A percentile compares a stretch with the other conserved stretches of the same genome.
These are phyloP conservation scores for Phytophthora nicotianae DNA, from an alignment of 352 stramenopile species.

Conservation along the genomic window DNA sequence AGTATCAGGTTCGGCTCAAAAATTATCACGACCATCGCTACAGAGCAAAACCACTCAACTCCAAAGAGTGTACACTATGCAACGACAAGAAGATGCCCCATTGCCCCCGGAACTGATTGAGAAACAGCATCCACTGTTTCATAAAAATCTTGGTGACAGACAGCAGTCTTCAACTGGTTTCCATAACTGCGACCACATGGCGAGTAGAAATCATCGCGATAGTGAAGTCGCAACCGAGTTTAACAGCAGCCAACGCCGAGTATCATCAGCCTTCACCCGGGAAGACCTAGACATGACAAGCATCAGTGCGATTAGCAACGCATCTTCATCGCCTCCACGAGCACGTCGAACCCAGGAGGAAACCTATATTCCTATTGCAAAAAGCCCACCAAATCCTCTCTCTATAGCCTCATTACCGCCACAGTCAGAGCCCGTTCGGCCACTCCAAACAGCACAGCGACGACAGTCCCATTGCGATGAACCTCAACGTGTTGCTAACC, in stretches of 20 bases:
- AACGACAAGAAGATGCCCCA: constrained; percentile 12
- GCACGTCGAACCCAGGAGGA: background rate
- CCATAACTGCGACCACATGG: background rate
- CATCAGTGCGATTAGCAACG: constrained; percentile 33
- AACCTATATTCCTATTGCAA: constrained; percentile 18
- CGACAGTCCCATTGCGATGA: background rate
- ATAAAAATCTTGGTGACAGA: constrained; percentile 1
- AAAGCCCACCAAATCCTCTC: constrained; percentile 5
- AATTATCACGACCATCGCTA: background rate
- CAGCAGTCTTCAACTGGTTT: constrained; percentile 10
- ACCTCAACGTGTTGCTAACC: constrained; percentile 1
- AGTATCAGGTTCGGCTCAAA: background rate
- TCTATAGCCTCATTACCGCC: background rate
- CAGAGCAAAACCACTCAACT: constrained; percentile 22
- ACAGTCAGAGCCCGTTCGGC: background rate
- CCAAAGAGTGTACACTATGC: constrained; percentile 19
- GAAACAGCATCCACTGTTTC: constrained; percentile 17
- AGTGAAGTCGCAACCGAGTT: constrained; percentile 22
- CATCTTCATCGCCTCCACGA: constrained; percentile 17
- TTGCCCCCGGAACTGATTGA: constrained; percentile 17
- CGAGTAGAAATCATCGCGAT: constrained; percentile 7
- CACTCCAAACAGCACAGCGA: background rate
- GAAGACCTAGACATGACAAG: constrained; percentile 36
- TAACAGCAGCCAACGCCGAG: constrained; percentile 24
- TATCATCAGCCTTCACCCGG: constrained; percentile 28